These are phyloP conservation scores for Flaveria trinervia DNA, from an alignment of 129 eudicot genomes.

Conservation along the genomic window DNA sequence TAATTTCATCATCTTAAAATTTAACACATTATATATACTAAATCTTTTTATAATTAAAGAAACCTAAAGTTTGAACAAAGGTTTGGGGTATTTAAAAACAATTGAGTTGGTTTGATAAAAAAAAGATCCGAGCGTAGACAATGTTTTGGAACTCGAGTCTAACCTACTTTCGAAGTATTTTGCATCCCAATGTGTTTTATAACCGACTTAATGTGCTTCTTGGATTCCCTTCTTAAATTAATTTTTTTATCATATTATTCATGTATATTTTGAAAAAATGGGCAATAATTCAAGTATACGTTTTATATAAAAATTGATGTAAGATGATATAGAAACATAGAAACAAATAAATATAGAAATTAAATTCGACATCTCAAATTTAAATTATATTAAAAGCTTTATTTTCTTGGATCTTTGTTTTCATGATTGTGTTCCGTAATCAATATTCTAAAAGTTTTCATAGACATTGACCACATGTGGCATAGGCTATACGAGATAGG, in stretches of 20 bases:
- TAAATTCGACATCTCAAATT: not conserved
- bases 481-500: constrained; percentile 15
- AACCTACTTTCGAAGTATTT: constrained; percentile 41
- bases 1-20: constrained; percentile 10
- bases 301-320: not conserved
- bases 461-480: constrained; percentile 22
- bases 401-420: constrained; percentile 9
- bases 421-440: constrained; percentile 22
- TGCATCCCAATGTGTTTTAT: constrained; percentile 42
- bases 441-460: constrained; percentile 21
- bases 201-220: constrained; percentile 41
- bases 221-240: constrained; percentile 25
- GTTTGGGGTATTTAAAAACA: not conserved
- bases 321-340: not conserved
- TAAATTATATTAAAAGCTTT: not conserved
- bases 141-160: constrained; percentile 43
- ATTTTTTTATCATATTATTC: not conserved
- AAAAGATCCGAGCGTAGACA: constrained; percentile 34
- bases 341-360: not conserved
- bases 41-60: not conserved
- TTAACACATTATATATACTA: not conserved
- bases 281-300: not conserved
- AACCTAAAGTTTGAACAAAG: not conserved
- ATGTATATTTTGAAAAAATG: not conserved
- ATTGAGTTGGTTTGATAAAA: constrained; percentile 16